Conservation (phyloP, 805 yeast genomes). For the Candida easanensis region DNA sequence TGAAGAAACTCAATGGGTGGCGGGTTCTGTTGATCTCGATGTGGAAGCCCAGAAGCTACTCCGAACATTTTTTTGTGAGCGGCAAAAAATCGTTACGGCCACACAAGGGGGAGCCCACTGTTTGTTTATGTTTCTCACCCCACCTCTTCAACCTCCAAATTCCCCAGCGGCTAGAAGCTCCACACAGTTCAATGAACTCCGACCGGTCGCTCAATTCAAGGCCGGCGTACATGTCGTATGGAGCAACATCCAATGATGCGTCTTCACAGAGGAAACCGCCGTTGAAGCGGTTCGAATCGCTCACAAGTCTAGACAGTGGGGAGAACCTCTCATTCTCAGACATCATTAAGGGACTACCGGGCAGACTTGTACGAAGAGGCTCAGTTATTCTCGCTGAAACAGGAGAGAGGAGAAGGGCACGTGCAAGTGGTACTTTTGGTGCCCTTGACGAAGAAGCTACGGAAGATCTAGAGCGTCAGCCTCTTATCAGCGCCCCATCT, state of each 20-base stretch:
- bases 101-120: neutral
- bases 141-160: neutral
- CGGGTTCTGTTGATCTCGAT: neutral
- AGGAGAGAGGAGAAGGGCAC: conserved; percentile 31
- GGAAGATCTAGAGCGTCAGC: conserved; percentile 19
- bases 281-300: conserved; percentile 20
- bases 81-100: neutral
- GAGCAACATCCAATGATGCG: neutral
- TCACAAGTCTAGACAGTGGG: conserved; percentile 22
- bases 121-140: conserved; percentile 2
- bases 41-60: neutral
- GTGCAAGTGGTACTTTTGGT: conserved; percentile 1
- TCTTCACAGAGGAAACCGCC: conserved; percentile 9
- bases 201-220: neutral
- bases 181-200: neutral
- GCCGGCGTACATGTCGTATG: neutral
- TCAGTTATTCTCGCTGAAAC: conserved; percentile 46
- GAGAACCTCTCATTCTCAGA: conserved; percentile 13
- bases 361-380: conserved; percentile 24
- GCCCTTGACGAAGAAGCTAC: conserved; percentile 3
- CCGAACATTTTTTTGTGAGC: conserved; percentile 2
- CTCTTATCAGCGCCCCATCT: conserved; percentile 6
- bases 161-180: neutral
- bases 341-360: conserved; percentile 15
- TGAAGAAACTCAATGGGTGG: too few relatives aligned